phyloP scores from a whole-genome alignment of 2,329 filamentous ascomycete genomes.

The Fusarium udum region DNA sequence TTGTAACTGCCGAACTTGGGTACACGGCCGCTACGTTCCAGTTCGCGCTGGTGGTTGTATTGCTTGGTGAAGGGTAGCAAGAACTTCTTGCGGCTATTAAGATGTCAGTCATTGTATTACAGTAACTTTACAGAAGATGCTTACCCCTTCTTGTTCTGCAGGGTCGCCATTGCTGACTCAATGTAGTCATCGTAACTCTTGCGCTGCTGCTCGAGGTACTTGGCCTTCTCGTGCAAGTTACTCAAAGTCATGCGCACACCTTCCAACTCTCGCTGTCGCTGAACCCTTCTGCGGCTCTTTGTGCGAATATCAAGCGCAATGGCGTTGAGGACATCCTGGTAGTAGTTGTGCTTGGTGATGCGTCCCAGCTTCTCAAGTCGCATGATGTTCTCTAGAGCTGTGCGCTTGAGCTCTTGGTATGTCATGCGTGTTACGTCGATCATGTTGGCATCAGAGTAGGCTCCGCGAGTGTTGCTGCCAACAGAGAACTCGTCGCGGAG shows the following conservation, averaged over 20 bases:
- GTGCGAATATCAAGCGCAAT: slow-evolving; percentile 97
- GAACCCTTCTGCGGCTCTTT: slow-evolving; percentile 91
- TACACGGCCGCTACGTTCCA: slow-evolving; percentile 89
- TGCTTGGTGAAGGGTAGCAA: slow-evolving; percentile 97
- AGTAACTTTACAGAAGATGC: slow-evolving; percentile 38
- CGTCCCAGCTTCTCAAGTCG: slow-evolving; percentile 85
- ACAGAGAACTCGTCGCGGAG: slow-evolving; percentile 81
- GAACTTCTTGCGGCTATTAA: slow-evolving; percentile 84
- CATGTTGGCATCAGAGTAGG: slow-evolving; percentile 90
- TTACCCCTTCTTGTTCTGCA: slow-evolving; percentile 95
- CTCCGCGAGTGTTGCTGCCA: slow-evolving; percentile 76
- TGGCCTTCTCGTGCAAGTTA: slow-evolving; percentile 85
- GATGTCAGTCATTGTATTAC: slow-evolving; percentile 26
- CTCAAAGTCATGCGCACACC: slow-evolving; percentile 78
- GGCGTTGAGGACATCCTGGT: slow-evolving; percentile 97
- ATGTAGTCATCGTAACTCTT: slow-evolving; percentile 99
- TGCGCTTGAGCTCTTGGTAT: slow-evolving; percentile 92
- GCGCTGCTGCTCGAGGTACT: slow-evolving; percentile 92
- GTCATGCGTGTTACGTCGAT: slow-evolving; percentile 89
- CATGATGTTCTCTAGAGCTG: slow-evolving; percentile 93
- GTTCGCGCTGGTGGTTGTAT: slow-evolving; percentile 97
- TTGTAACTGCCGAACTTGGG: slow-evolving; percentile 99
- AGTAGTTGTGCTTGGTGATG: slow-evolving; percentile 89
- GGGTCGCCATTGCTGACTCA: slow-evolving; percentile 95
- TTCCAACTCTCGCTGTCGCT: slow-evolving; percentile 90